Conservation (phyloP, 73 alveolate genomes). For the Paramecium tetraurelia region DNA sequence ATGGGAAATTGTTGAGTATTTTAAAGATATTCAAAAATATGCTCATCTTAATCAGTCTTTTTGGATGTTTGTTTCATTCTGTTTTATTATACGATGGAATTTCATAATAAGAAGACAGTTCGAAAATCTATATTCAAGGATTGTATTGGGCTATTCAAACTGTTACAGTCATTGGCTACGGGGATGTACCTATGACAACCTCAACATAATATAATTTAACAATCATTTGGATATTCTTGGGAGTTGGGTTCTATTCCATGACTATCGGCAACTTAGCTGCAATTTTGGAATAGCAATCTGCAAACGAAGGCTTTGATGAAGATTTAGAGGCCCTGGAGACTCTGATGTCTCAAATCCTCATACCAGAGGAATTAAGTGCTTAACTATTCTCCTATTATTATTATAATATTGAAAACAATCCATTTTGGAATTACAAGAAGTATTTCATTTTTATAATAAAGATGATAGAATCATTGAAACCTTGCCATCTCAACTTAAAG, state of each 20-base stretch:
- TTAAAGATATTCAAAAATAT: background rate
- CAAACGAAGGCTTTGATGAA: background rate
- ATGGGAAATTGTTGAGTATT: background rate
- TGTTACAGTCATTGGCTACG: slow-evolving; percentile 82
- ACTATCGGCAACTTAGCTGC: slow-evolving; percentile 77
- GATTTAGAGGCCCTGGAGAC: background rate
- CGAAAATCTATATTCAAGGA: background rate
- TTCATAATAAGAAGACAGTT: background rate
- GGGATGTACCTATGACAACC: slow-evolving; percentile 73
- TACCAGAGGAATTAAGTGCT: background rate
- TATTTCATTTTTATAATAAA: background rate
- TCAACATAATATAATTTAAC: slow-evolving; percentile 65
- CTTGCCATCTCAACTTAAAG: background rate
- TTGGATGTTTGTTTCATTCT: slow-evolving; percentile 16
- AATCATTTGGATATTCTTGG: slow-evolving; percentile 72
- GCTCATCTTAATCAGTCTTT: background rate
- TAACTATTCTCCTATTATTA: background rate
- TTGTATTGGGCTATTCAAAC: slow-evolving; percentile 80
- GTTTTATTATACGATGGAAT: background rate
- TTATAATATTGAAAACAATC: slow-evolving; percentile 18
- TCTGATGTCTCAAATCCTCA: background rate
- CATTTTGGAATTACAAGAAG: slow-evolving; percentile 27
- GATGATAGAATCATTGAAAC: background rate
- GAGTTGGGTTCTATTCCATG: slow-evolving; percentile 76
- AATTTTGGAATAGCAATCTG: slow-evolving; percentile 59